Conservation (phyloP, 768 basidiomycete species). For the Inosperma sp. region DNA sequence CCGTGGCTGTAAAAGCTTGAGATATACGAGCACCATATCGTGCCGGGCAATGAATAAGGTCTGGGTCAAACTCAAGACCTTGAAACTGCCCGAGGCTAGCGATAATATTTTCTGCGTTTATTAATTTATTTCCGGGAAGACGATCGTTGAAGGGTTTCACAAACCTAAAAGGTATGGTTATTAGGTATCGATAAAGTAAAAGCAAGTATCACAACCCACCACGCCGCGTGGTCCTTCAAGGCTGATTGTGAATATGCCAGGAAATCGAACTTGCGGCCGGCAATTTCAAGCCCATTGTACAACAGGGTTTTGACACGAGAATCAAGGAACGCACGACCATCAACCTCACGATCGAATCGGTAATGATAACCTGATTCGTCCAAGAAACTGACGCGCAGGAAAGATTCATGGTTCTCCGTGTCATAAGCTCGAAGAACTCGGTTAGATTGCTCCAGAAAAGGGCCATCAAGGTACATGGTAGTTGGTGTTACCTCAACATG, state of each 20-base stretch:
- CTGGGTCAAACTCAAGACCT: constrained; percentile 39
- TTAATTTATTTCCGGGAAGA: constrained; percentile 15
- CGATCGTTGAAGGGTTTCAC: constrained; percentile 48
- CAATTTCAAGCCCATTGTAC: constrained; percentile 48
- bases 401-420: constrained; percentile 42
- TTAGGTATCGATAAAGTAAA: background rate
- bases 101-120: constrained; percentile 50
- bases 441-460: constrained; percentile 57
- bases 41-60: constrained; percentile 57
- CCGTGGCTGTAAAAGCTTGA: constrained; percentile 72
- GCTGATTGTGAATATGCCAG: constrained; percentile 74
- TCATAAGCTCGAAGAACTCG: constrained; percentile 53
- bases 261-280: constrained; percentile 52
- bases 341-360: constrained; percentile 53
- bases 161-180: constrained; percentile 42
- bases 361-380: constrained; percentile 54
- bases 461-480: constrained; percentile 47
- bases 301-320: constrained; percentile 43
- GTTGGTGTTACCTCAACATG: constrained; percentile 50
- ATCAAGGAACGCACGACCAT: constrained; percentile 47
- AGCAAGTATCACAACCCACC: constrained; percentile 28
- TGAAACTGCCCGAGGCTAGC: constrained; percentile 50
- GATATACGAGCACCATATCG: constrained; percentile 69
- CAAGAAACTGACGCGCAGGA: constrained; percentile 59
- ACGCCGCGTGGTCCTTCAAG: constrained; percentile 60